Conservation (phyloP, 352 stramenopile species). For the Elongisporangium prolatum region DNA sequence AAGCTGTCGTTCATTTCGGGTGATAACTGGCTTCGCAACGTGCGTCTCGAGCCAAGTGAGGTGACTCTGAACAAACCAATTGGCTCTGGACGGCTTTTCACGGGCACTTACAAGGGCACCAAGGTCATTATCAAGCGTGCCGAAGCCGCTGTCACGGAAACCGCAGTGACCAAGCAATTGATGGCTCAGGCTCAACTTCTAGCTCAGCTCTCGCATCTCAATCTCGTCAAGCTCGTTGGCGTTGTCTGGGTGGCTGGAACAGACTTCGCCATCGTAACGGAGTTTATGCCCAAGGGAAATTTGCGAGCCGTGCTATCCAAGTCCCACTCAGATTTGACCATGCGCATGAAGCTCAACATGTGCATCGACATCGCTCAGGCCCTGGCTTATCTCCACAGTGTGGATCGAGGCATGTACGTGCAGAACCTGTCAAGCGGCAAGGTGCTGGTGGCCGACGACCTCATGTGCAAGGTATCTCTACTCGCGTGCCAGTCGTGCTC, state of each 20-base stretch:
- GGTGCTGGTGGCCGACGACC: slow-evolving; percentile 42
- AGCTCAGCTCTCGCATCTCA: slow-evolving; percentile 48
- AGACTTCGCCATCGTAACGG: slow-evolving; percentile 69
- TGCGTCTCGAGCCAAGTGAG: slow-evolving; percentile 49
- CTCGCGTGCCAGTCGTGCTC: slow-evolving; percentile 46
- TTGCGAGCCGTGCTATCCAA: slow-evolving; percentile 55
- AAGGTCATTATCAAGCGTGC: slow-evolving; percentile 75
- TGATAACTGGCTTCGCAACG: slow-evolving; percentile 52
- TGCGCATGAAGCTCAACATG: slow-evolving; percentile 54
- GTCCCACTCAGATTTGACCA: slow-evolving; percentile 43
- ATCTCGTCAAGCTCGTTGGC: slow-evolving; percentile 59
- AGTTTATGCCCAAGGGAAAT: slow-evolving; percentile 76
- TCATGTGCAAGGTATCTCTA: slow-evolving; percentile 55
- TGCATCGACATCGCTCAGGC: slow-evolving; percentile 60
- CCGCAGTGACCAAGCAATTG: slow-evolving; percentile 51
- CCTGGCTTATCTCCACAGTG: slow-evolving; percentile 57
- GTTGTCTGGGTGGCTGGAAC: slow-evolving; percentile 69
- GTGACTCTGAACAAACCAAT: slow-evolving; percentile 49
- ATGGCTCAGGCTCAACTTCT: slow-evolving; percentile 51
- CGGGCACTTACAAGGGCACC: slow-evolving; percentile 44
- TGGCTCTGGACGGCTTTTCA: slow-evolving; percentile 44
- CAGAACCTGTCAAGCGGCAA: slow-evolving; percentile 50
- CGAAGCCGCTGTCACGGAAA: slow-evolving; percentile 57
- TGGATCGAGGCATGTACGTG: slow-evolving; percentile 38
- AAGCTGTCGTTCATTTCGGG: slow-evolving; percentile 50